phyloP scores from a whole-genome alignment of 805 yeast genomes.

The Torulaspora microellipsoides region DNA sequence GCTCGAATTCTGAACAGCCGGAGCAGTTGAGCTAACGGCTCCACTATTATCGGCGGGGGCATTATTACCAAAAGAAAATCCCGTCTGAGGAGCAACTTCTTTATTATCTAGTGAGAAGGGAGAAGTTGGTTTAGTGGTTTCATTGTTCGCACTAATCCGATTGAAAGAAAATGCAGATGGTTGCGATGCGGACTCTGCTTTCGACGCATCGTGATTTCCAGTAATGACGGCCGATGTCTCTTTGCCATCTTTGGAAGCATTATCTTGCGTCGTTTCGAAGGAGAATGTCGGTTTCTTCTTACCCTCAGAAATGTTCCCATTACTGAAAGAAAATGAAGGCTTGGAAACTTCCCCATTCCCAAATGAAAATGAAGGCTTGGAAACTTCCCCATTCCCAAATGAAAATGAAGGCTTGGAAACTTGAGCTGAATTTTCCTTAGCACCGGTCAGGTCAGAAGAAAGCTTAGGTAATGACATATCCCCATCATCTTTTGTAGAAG shows the following conservation, averaged over 20 bases:
- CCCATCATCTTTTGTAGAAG: neutral
- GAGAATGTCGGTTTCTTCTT: constrained; percentile 9
- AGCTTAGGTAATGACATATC: no score
- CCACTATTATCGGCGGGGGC: constrained; percentile 1
- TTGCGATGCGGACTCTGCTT: no score
- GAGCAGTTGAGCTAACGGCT: neutral
- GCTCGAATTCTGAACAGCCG: neutral
- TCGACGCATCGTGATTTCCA: no score
- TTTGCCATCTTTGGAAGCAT: neutral
- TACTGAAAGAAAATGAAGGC: neutral
- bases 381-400: neutral
- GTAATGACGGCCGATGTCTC: neutral
- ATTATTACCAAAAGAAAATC: constrained; percentile 1
- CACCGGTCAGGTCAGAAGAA: no score
- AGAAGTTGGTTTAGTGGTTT: no score
- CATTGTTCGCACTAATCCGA: no score
- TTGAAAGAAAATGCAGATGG: no score
- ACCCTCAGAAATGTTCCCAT: neutral
- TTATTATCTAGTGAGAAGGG: neutral
- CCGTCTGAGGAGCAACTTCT: neutral
- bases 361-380: neutral
- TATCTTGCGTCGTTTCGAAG: constrained; percentile 1
- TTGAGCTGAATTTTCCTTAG: no score
- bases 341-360: neutral
- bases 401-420: neutral